Evolutionary conservation across 2,329 filamentous ascomycete genomes (phyloP).

Genomic region (Stagonosporopsis cucurbitacearum): DNA sequence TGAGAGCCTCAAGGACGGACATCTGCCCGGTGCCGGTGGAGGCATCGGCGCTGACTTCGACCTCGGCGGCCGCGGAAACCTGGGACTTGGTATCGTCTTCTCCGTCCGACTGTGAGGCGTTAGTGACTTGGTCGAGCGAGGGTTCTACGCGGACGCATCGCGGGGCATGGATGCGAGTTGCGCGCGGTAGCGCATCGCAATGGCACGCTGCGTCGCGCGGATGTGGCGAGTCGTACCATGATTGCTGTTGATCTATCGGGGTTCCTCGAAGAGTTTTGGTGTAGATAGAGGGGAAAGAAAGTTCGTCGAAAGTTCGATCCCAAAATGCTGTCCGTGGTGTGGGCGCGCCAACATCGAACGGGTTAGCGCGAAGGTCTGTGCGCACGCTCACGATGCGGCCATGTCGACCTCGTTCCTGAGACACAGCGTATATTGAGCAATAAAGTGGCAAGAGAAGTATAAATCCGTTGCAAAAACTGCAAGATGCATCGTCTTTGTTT

Average conservation of each 20-base stretch:
- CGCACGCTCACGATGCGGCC: neutral
- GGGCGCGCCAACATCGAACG: neutral
- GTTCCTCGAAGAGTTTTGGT: constrained; percentile 53
- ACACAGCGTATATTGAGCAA: too few species aligned
- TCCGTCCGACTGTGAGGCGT: constrained; percentile 86
- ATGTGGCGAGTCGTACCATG: constrained; percentile 46
- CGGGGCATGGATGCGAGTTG: constrained; percentile 5
- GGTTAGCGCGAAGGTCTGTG: constrained; percentile 9
- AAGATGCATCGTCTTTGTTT: neutral
- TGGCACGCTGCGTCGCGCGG: constrained; percentile 3
- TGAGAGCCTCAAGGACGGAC: constrained; percentile 97
- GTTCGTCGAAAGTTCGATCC: constrained; percentile 19
- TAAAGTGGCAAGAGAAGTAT: neutral
- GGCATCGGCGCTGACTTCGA: constrained; percentile 94
- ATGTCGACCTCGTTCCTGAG: neutral
- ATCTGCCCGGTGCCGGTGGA: constrained; percentile 83
- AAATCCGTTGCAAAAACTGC: neutral
- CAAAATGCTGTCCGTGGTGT: constrained; percentile 6
- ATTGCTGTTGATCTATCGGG: constrained; percentile 50
- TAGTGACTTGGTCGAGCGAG: constrained; percentile 24
- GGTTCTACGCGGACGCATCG: constrained; percentile 4
- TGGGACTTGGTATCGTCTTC: constrained; percentile 98
- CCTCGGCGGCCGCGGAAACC: constrained; percentile 79
- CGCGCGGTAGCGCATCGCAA: neutral
- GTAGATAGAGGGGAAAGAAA: constrained; percentile 26